These are phyloP conservation scores for Loxodes magnus DNA, from an alignment of 73 alveolate genomes.

Conservation along the genomic window DNA sequence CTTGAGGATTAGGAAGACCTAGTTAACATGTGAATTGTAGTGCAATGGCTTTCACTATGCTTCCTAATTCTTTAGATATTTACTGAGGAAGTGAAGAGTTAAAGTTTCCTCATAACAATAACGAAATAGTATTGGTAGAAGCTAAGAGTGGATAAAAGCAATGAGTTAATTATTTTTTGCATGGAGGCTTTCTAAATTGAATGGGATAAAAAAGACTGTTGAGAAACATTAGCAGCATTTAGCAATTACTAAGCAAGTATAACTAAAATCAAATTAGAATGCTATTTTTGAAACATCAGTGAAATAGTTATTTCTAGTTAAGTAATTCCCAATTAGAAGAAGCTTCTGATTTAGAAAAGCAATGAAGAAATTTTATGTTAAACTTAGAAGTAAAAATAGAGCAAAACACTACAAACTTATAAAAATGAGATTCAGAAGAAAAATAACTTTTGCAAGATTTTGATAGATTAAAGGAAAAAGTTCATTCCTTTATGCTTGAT, in stretches of 20 bases:
- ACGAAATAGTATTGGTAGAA: constrained; percentile 87
- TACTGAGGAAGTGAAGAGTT: constrained; percentile 85
- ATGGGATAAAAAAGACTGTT: constrained; percentile 90
- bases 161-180: constrained; percentile 98
- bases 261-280: constrained; percentile 82
- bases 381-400: constrained; percentile 60
- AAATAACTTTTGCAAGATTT: constrained; percentile 35
- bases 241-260: constrained; percentile 55
- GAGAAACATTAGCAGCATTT: constrained; percentile 93
- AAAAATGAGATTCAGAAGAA: constrained; percentile 69
- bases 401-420: constrained; percentile 39
- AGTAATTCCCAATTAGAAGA: constrained; percentile 57
- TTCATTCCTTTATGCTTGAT: constrained; percentile 72
- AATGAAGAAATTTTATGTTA: constrained; percentile 70
- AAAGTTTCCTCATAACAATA: constrained; percentile 85
- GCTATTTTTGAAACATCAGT: constrained; percentile 75
- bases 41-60: constrained; percentile 74
- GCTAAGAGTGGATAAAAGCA: constrained; percentile 80
- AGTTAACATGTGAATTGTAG: constrained; percentile 98
- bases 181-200: constrained; percentile 96
- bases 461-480: constrained; percentile 29
- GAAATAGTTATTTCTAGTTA: constrained; percentile 85
- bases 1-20: constrained; percentile 97
- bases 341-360: constrained; percentile 79
- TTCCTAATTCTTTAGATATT: constrained; percentile 80